These are phyloP conservation scores for Cerrena zonata DNA, from an alignment of 1,284 basidiomycete species.

Conservation along the genomic window DNA sequence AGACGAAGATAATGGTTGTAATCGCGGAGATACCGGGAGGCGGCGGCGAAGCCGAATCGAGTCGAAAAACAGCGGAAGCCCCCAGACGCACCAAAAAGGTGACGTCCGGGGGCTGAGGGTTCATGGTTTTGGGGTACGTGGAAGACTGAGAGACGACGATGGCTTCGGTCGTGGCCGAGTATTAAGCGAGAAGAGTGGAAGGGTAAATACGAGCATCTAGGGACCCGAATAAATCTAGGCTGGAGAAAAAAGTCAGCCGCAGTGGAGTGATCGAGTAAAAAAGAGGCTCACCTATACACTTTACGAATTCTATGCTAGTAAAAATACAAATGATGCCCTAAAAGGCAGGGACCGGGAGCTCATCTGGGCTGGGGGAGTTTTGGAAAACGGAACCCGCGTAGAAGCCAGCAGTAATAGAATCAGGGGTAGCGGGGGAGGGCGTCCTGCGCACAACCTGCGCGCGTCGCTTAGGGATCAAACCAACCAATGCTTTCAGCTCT, in stretches of 20 bases:
- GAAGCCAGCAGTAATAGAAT: slow-evolving; percentile 34
- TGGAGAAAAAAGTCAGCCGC: slow-evolving; percentile 12
- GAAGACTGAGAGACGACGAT: slow-evolving; percentile 28
- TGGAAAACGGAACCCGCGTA: slow-evolving; percentile 75
- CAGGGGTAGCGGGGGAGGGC: slow-evolving; percentile 22
- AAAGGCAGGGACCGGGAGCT: slow-evolving; percentile 62
- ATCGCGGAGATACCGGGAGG: slow-evolving; percentile 26
- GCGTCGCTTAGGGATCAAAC: slow-evolving; percentile 23
- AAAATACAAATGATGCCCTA: slow-evolving; percentile 34
- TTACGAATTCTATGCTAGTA: slow-evolving; percentile 25
- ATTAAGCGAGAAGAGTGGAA: slow-evolving; percentile 21
- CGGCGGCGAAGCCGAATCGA: slow-evolving; percentile 29
- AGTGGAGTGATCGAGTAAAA: slow-evolving; percentile 4
- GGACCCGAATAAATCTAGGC: slow-evolving; percentile 31
- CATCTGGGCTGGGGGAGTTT: slow-evolving; percentile 74
- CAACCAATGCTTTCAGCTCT: slow-evolving; percentile 32
- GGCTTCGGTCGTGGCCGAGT: slow-evolving; percentile 18
- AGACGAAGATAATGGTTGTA: too few relatives aligned
- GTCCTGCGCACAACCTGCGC: slow-evolving; percentile 26
- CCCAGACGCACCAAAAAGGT: slow-evolving; percentile 8
- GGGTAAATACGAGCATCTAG: slow-evolving; percentile 23
- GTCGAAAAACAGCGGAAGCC: slow-evolving; percentile 43
- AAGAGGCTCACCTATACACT: slow-evolving; percentile 36
- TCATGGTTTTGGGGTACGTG: slow-evolving; percentile 21
- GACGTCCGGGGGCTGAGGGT: slow-evolving; percentile 7